Percentiles rank a stretch among this genome's conserved stretches.
These are phyloP conservation scores for Paramecium primaurelia DNA, from an alignment of 73 alveolate genomes.

Conservation along the genomic window DNA sequence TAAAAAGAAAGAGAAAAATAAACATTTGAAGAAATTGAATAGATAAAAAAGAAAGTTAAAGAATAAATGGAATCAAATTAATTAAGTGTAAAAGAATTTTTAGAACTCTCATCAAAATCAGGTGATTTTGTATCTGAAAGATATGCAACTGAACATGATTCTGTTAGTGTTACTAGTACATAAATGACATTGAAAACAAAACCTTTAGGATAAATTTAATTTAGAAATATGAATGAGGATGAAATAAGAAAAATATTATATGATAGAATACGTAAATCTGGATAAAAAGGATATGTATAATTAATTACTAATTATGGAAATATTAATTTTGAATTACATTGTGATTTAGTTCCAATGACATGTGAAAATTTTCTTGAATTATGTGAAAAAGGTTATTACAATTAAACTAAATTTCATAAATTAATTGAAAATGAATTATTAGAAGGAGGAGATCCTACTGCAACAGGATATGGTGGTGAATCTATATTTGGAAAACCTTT, in stretches of 20 bases:
- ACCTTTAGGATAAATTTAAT: conserved; percentile 45
- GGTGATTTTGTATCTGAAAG: conserved; percentile 56
- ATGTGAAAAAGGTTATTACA: conserved; percentile 80
- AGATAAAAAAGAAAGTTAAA: conserved; percentile 41
- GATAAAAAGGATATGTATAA: conserved; percentile 69
- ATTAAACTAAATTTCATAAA: conserved; percentile 78
- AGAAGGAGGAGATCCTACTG: conserved; percentile 93
- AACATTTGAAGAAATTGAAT: conserved; percentile 24
- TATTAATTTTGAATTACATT: conserved; percentile 64
- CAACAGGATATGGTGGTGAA: conserved; percentile 87
- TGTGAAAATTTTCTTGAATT: conserved; percentile 85
- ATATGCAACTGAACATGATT: conserved; percentile 57
- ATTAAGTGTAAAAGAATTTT: conserved; percentile 67
- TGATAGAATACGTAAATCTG: conserved; percentile 64
- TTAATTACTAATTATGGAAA: conserved; percentile 74
- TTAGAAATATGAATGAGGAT: conserved; percentile 60
- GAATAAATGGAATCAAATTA: conserved; percentile 2
- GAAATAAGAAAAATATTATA: conserved; percentile 74
- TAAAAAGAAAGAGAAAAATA: conserved; percentile 41
- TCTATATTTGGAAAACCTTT: conserved; percentile 77
- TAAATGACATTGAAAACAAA: conserved; percentile 26
- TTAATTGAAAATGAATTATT: conserved; percentile 79
- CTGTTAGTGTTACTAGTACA: conserved; percentile 63
- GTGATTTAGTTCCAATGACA: conserved; percentile 80
- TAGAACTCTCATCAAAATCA: conserved; percentile 65